Base-by-base conservation (phyloP, 345 rosid species). In the Noccaea bulbosa region DNA sequence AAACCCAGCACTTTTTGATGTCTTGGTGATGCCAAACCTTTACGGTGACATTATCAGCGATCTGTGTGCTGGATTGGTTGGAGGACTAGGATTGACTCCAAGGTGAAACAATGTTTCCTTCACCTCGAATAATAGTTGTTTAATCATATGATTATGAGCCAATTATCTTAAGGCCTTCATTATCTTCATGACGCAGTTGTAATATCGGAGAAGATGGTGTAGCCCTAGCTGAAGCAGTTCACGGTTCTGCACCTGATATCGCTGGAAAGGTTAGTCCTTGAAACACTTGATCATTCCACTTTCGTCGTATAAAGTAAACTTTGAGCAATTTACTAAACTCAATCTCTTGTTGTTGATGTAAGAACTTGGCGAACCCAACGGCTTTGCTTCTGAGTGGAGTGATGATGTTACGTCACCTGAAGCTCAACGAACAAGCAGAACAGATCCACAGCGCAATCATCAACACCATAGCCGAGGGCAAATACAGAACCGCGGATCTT, bases 221-320 rank as follows among this genome's bases (percentile, higher is more conserved):
- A 50, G 98, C 98, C 17, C 96, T 95, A 58, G 99, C 99, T 54
- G 99, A 95, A 85, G 99, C 99, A 66, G 99, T 95, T 7, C 99
- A 95, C 69, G 99, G 99, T 60, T 95, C 99, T 59, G 99, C 99
- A 34, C 99, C 99, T 77, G 98, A 95, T 81, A 95, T 95, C 61
- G 97, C 99, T 39, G 99, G 99, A 69, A 95, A 90, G 87, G 97
- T 95, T 79, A 56, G 88, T 77, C 73, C 69, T 58, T 44, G 0
- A 30, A 57, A 5, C 49, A 71, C 5, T 37, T 20, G 16, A 40
- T 60, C 51, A 30, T n/a, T n/a, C n/a, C n/a, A n/a, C n/a, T n/a
- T n/a, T n/a, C n/a, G n/a, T n/a, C n/a, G n/a, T n/a, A n/a, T n/a
- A n/a, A n/a, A 67, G 14, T 45, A 8, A 56, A 68, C 27, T 56